Evolutionary conservation across 2,329 filamentous ascomycete genomes (phyloP).

Genomic region (Ceratocystiopsis minuta): DNA sequence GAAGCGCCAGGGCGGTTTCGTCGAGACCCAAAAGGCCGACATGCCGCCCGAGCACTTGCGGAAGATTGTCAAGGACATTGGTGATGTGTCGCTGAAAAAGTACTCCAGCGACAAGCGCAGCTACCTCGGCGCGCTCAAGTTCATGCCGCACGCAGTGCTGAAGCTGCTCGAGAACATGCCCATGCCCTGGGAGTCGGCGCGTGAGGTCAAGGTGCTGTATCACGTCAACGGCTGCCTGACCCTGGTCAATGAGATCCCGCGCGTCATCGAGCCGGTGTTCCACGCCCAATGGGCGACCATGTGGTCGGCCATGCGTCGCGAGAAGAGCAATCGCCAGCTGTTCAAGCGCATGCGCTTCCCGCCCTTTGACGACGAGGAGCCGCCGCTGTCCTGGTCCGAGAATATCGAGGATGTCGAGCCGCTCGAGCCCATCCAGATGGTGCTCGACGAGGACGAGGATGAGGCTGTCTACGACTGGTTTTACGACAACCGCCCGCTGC

Average conservation of each 20-base stretch:
- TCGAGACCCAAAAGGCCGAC: slow-evolving; percentile 95
- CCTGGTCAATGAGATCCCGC: slow-evolving; percentile 85
- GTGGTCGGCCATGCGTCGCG: slow-evolving; percentile 96
- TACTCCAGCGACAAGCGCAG: slow-evolving; percentile 97
- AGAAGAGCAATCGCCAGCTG: slow-evolving; percentile 86
- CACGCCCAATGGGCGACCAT: slow-evolving; percentile 98
- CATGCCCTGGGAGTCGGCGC: slow-evolving; percentile 95
- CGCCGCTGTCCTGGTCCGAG: slow-evolving; percentile 91
- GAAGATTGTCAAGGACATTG: slow-evolving; percentile 96
- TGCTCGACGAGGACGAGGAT: slow-evolving; percentile 87
- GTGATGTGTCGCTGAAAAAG: slow-evolving; percentile 97
- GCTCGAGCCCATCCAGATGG: slow-evolving; percentile 94
- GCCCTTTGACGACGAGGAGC: slow-evolving; percentile 96
- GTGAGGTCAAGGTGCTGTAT: slow-evolving; percentile 95
- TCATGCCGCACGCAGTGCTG: slow-evolving; percentile 96
- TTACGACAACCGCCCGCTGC: slow-evolving; percentile 79
- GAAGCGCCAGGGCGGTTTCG: slow-evolving; percentile 89
- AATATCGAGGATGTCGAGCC: slow-evolving; percentile 98
- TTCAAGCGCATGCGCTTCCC: slow-evolving; percentile 99
- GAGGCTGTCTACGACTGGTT: slow-evolving; percentile 89
- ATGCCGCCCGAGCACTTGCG: slow-evolving; percentile 97
- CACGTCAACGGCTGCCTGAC: slow-evolving; percentile 97
- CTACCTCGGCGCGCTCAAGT: slow-evolving; percentile 92
- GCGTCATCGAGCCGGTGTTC: slow-evolving; percentile 94
- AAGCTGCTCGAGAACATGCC: slow-evolving; percentile 99